Percentiles rank a stretch among this genome's conserved stretches.
These are phyloP conservation scores for Tetrapisispora iriomotensis DNA, from an alignment of 805 yeast species.

Conservation along the genomic window DNA sequence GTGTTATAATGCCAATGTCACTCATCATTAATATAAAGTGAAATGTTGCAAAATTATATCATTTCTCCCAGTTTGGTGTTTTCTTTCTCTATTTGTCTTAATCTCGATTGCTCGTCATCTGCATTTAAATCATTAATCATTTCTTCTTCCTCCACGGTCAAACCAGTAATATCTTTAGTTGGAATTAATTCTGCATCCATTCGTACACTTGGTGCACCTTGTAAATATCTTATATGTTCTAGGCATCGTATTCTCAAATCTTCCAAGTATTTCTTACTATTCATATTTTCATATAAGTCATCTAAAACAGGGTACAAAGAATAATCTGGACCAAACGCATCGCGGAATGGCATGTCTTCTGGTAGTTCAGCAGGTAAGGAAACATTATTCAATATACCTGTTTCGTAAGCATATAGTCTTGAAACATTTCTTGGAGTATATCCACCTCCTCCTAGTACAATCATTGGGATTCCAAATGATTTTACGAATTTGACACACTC, in stretches of 20 bases:
- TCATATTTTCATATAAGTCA: constrained; percentile 75
- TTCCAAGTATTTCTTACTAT: constrained; percentile 73
- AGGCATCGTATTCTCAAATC: constrained; percentile 62
- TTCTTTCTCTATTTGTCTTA: constrained; percentile 33
- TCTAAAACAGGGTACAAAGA: constrained; percentile 78
- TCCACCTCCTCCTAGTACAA: constrained; percentile 98
- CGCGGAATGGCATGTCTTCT: constrained; percentile 59
- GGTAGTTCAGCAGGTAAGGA: constrained; percentile 71
- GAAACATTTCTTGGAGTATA: constrained; percentile 97
- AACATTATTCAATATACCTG: constrained; percentile 76
- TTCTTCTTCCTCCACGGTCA: constrained; percentile 36
- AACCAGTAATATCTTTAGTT: constrained; percentile 31
- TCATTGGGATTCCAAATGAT: constrained; percentile 75
- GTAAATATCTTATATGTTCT: constrained; percentile 71
- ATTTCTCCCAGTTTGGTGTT: constrained; percentile 31
- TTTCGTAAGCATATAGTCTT: constrained; percentile 88
- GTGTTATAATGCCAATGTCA: too few relatives aligned
- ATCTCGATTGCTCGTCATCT: constrained; percentile 25
- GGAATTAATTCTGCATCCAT: constrained; percentile 85
- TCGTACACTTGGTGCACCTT: constrained; percentile 90
- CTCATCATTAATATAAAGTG: too few relatives aligned
- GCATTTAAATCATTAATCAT: constrained; percentile 26
- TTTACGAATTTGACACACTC: constrained; percentile 87
- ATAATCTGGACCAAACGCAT: constrained; percentile 85
- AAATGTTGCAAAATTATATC: not conserved